Evolutionary conservation across 495 filamentous ascomycete genomes (phyloP), one percentile per base, ranked within the genome.

Genomic region (Zalerion maritima): DNA sequence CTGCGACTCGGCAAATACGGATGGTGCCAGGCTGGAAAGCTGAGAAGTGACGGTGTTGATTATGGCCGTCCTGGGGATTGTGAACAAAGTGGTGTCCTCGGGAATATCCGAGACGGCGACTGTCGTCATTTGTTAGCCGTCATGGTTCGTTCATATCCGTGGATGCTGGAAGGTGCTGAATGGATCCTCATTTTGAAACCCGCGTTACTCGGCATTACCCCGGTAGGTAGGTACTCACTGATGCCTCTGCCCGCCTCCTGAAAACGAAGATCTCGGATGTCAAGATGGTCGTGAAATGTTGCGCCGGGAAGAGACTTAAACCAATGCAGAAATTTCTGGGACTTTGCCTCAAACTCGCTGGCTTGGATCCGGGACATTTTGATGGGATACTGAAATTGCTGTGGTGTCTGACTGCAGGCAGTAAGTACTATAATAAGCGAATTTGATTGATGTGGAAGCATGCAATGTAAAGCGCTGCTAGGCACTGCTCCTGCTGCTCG

Each of bases 71-170:
- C 61, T 52, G 2, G 61, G 61, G 33, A 66, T 60, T 18, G 51
- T 62, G 41, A 66, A 66, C 5, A 66, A 47, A 5, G 56, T 42
- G 0, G 58, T 58, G 13, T 60, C 57, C 18, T 57, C 38, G 11
- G 41, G 41, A 20, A 66, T 62, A 25, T 61, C 51, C n/a, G 46
- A 38, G 5, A 46, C 54, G 3, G 61, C 54, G 24, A 66, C 61
- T 65, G 20, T 11, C 11, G 2, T 15, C 8, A 6, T 28, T 12
- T n/a, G 34, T 32, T 23, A 29, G 23, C 20, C 14, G 4, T 20
- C 5, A 1, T 14, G 24, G 10, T 4, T 11, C 24, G 24, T 20
- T 24, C 24, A 19, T 18, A 11, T 22, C 11, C 12, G 18, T 26
- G 24, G 10, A 26, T 21, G 17, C n/a, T n/a, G n/a, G n/a, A n/a